A percentile compares a stretch with the other conserved stretches of the same genome.
These are phyloP conservation scores for Linum lewisii DNA, from an alignment of 345 rosid genomes.

Conservation along the genomic window DNA sequence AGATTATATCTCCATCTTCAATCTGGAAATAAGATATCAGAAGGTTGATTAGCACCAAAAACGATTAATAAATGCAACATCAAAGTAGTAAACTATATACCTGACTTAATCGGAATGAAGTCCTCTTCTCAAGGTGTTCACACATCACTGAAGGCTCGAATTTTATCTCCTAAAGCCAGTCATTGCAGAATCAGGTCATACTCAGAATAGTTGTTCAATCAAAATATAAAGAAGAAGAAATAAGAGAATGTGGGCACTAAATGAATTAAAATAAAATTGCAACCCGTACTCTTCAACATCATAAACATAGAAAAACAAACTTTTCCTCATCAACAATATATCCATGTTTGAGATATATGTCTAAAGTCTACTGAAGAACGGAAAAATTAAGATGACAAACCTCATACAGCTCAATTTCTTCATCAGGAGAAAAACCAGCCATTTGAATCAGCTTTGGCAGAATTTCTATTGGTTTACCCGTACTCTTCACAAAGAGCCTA, in stretches of 20 bases:
- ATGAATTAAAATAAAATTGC: too few species aligned
- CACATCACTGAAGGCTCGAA: slow-evolving; percentile 92
- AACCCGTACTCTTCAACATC: too few species aligned
- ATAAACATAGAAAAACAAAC: too few species aligned
- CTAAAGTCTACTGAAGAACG: background rate
- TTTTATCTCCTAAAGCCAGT: slow-evolving; percentile 68
- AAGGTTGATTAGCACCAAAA: background rate
- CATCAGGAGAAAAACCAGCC: slow-evolving; percentile 87
- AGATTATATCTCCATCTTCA: slow-evolving; percentile 34
- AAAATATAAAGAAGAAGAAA: background rate
- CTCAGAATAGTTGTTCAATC: background rate
- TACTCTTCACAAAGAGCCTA: slow-evolving; percentile 70
- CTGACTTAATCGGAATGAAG: slow-evolving; percentile 64
- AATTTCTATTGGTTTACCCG: slow-evolving; percentile 72
- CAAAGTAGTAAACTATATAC: slow-evolving; percentile 21
- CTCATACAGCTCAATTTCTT: slow-evolving; percentile 87
- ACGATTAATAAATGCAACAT: background rate
- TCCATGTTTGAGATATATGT: background rate
- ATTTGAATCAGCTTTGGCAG: slow-evolving; percentile 61
- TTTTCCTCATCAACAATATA: too few species aligned
- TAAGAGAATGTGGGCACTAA: background rate
- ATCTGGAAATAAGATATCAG: slow-evolving; percentile 32
- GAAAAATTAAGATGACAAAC: slow-evolving; percentile 25
- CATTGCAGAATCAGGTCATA: slow-evolving; percentile 1
- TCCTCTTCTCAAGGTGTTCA: slow-evolving; percentile 69